These are phyloP conservation scores for Cystobasidium onofrii DNA, from an alignment of 768 basidiomycete genomes.

Conservation along the genomic window DNA sequence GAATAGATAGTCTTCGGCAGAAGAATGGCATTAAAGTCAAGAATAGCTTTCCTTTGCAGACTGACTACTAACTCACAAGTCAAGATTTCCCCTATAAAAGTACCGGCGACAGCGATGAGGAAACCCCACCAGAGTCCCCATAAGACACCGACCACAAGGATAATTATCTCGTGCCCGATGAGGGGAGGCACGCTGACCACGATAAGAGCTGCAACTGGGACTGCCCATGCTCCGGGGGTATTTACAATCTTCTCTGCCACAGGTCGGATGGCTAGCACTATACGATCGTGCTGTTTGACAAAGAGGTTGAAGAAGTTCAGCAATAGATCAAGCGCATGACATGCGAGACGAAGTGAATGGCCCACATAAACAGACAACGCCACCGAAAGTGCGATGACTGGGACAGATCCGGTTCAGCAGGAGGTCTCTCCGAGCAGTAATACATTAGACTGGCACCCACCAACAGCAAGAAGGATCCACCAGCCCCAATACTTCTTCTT, in stretches of 20 bases:
- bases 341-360: background rate
- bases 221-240: constrained; percentile 12
- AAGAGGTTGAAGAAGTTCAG: background rate
- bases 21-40: background rate
- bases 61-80: background rate
- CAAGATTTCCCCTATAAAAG: constrained; percentile 16
- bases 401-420: background rate
- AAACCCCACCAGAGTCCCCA: constrained; percentile 25
- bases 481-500: background rate
- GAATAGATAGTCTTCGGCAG: constrained; percentile 13
- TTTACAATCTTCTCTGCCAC: background rate
- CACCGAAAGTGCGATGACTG: constrained; percentile 17
- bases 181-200: constrained; percentile 12
- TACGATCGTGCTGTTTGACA: constrained; percentile 1
- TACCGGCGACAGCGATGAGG: constrained; percentile 13
- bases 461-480: constrained; percentile 27
- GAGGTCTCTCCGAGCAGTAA: background rate
- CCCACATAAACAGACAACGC: constrained; percentile 7
- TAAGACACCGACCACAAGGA: constrained; percentile 8
- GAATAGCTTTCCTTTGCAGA: background rate
- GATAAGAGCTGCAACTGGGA: constrained; percentile 12
- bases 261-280: constrained; percentile 9
- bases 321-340: background rate
- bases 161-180: constrained; percentile 1
- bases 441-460: background rate